A percentile compares a stretch with the other conserved stretches of the same genome.
phyloP scores from a whole-genome alignment of 257 asterid genomes.

The Hygrophila difformis region DNA sequence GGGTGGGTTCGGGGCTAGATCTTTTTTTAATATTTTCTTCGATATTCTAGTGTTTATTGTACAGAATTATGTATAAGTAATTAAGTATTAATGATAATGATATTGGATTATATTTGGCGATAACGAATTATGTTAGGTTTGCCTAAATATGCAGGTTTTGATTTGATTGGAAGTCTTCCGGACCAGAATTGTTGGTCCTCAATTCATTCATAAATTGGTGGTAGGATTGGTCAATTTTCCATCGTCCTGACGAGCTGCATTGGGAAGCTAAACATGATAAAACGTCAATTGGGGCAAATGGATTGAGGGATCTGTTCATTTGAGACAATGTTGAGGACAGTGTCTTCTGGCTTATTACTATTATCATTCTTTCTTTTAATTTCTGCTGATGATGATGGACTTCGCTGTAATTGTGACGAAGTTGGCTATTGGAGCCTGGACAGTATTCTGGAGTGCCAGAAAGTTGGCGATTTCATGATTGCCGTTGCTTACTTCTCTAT shows the following conservation, averaged over 20 bases:
- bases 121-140: not conserved
- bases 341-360: slow-evolving; percentile 37
- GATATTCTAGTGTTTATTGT: not conserved
- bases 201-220: slow-evolving; percentile 14
- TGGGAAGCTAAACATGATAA: slow-evolving; percentile 6
- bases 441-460: slow-evolving; percentile 57
- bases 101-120: too few relatives aligned
- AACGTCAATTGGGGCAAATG: slow-evolving; percentile 1
- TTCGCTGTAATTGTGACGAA: slow-evolving; percentile 69
- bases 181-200: slow-evolving; percentile 16
- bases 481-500: slow-evolving; percentile 94
- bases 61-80: too few relatives aligned
- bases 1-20: not conserved
- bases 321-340: slow-evolving; percentile 55
- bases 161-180: slow-evolving; percentile 11
- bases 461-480: slow-evolving; percentile 73
- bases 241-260: slow-evolving; percentile 15
- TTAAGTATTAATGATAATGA: too few relatives aligned
- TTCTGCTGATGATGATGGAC: slow-evolving; percentile 37
- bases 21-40: too few relatives aligned
- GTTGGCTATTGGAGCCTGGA: slow-evolving; percentile 75
- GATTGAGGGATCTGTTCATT: slow-evolving; percentile 27
- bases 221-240: slow-evolving; percentile 9
- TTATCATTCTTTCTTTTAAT: slow-evolving; percentile 25
- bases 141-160: slow-evolving; percentile 8